Percentiles rank a stretch among this genome's conserved stretches.
phyloP scores from a whole-genome alignment of 1,284 basidiomycete species.

The Ustilago xerochloae region DNA sequence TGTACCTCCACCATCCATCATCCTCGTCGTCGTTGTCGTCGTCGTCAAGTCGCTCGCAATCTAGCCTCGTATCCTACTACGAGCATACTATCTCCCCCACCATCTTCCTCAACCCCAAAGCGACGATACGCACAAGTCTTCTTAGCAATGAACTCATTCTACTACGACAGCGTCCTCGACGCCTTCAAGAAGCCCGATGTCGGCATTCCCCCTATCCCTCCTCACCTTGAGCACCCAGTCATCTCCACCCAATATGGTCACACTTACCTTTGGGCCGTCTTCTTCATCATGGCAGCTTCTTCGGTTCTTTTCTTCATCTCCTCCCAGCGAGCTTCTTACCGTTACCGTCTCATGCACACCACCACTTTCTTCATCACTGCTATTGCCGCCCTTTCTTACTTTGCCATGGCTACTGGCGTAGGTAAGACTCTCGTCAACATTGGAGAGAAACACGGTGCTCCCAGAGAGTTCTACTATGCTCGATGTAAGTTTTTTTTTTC shows the following conservation, averaged over 20 bases:
- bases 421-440: conserved; percentile 40
- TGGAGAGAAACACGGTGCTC: conserved; percentile 27
- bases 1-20: conserved; percentile 5
- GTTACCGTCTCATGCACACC: conserved; percentile 58
- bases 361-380: conserved; percentile 55
- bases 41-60: neutral
- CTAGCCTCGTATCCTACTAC: neutral
- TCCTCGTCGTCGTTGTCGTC: neutral
- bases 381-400: conserved; percentile 57
- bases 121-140: neutral
- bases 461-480: conserved; percentile 53
- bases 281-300: conserved; percentile 55
- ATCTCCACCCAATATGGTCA: conserved; percentile 48
- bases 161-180: conserved; percentile 52
- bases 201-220: conserved; percentile 52
- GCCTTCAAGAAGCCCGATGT: conserved; percentile 51
- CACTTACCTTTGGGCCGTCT: conserved; percentile 57
- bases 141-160: conserved; percentile 48
- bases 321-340: conserved; percentile 56
- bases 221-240: conserved; percentile 50
- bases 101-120: neutral
- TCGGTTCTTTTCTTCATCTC: conserved; percentile 52
- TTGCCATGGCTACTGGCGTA: conserved; percentile 59
- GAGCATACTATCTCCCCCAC: neutral
- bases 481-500: conserved; percentile 58